Conservation (phyloP, 1,284 basidiomycete genomes). For the Moesziomyces antarcticus region DNA sequence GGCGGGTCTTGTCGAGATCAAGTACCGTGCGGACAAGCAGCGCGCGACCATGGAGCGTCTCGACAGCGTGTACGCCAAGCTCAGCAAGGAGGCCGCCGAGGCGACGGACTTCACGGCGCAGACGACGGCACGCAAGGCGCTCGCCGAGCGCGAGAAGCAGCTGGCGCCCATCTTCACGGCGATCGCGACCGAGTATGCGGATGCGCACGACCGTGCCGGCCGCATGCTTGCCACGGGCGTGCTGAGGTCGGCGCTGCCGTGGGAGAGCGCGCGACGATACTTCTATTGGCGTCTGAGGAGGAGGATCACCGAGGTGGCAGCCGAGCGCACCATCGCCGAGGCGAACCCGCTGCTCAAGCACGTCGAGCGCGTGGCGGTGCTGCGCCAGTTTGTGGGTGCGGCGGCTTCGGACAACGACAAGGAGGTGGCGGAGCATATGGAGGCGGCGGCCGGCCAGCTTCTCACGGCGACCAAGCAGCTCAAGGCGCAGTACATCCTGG, state of each 20-base stretch:
- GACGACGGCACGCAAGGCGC: conserved; percentile 71
- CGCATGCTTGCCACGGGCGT: conserved; percentile 97
- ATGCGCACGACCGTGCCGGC: conserved; percentile 93
- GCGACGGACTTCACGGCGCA: conserved; percentile 77
- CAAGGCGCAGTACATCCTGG: conserved; percentile 54
- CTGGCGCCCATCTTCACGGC: conserved; percentile 91
- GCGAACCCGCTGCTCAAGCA: conserved; percentile 66
- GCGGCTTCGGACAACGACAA: conserved; percentile 58
- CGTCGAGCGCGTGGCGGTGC: conserved; percentile 48
- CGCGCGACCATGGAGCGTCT: conserved; percentile 91
- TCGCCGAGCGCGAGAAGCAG: conserved; percentile 83
- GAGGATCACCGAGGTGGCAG: conserved; percentile 68
- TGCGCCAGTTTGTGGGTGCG: conserved; percentile 53
- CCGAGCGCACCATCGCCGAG: conserved; percentile 48
- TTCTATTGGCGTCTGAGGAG: conserved; percentile 95
- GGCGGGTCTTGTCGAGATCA: conserved; percentile 85
- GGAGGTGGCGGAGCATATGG: conserved; percentile 57
- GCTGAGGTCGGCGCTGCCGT: conserved; percentile 78
- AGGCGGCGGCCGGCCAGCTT: conserved; percentile 55
- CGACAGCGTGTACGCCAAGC: conserved; percentile 82
- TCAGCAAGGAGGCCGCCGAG: conserved; percentile 75
- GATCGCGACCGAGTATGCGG: conserved; percentile 92
- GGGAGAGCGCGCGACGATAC: conserved; percentile 80
- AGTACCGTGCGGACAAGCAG: conserved; percentile 79
- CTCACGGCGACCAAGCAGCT: conserved; percentile 52